phyloP scores from a whole-genome alignment of 805 yeast genomes.

The Priceomyces castillae region DNA sequence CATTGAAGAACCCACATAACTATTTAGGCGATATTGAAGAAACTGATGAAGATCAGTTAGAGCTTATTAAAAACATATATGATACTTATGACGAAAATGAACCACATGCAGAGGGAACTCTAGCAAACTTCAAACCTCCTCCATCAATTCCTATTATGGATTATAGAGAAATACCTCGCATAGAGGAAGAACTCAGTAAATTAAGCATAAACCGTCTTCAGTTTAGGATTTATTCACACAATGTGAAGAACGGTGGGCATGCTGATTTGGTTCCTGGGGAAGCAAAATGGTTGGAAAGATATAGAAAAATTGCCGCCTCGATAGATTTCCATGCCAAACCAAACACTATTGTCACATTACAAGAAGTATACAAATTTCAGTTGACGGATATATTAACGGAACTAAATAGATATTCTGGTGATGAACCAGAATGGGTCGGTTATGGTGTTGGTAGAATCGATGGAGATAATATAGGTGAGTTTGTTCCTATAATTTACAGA shows the following conservation, averaged over 20 bases:
- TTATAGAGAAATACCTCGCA: background rate
- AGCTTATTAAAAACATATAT: constrained; percentile 12
- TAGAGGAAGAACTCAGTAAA: background rate
- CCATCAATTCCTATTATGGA: constrained; percentile 1
- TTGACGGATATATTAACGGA: constrained; percentile 23
- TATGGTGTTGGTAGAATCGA: constrained; percentile 39
- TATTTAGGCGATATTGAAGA: constrained; percentile 24
- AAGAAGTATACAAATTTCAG: constrained; percentile 31
- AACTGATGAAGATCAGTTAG: constrained; percentile 16
- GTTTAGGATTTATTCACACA: constrained; percentile 38
- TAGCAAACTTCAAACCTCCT: background rate
- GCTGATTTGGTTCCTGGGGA: constrained; percentile 31
- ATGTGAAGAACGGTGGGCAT: constrained; percentile 43
- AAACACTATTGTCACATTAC: constrained; percentile 39
- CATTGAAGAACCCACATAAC: constrained; percentile 12
- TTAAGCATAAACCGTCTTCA: constrained; percentile 10
- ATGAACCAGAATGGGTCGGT: constrained; percentile 27
- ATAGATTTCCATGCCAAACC: constrained; percentile 27
- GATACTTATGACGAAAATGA: constrained; percentile 9
- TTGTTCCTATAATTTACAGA: constrained; percentile 36
- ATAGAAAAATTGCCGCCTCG: constrained; percentile 30
- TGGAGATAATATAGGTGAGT: constrained; percentile 30
- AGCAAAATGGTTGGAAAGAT: constrained; percentile 40
- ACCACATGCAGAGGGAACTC: background rate
- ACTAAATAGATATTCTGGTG: constrained; percentile 18